A percentile compares a stretch with the other conserved stretches of the same genome.
Conservation (phyloP, 2,329 filamentous ascomycete species). For the Aspergillus thermomutatus region DNA sequence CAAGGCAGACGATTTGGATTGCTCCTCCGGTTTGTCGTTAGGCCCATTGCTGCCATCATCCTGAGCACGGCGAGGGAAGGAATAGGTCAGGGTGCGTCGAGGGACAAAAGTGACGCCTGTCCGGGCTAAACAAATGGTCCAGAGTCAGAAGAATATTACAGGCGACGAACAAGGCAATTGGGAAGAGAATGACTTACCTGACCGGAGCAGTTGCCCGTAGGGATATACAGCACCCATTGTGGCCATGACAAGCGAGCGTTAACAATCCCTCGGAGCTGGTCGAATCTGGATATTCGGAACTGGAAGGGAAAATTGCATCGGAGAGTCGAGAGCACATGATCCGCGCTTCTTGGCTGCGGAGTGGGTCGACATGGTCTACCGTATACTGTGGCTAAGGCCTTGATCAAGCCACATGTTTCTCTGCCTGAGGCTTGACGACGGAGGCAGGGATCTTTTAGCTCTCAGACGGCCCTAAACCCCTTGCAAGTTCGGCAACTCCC, state of each 20-base stretch:
- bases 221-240: slow-evolving; percentile 37
- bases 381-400: slow-evolving; percentile 8
- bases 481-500: background rate
- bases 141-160: background rate
- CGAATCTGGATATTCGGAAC: slow-evolving; percentile 4
- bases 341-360: slow-evolving; percentile 17
- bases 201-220: slow-evolving; percentile 37
- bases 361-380: slow-evolving; percentile 16
- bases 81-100: slow-evolving; percentile 36
- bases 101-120: slow-evolving; percentile 31
- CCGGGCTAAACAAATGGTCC: slow-evolving; percentile 24
- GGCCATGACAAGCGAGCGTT: slow-evolving; percentile 28
- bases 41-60: slow-evolving; percentile 19
- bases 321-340: slow-evolving; percentile 6
- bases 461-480: background rate
- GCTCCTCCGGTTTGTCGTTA: slow-evolving; percentile 17
- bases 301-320: slow-evolving; percentile 29
- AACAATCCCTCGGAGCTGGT: background rate
- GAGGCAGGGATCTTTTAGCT: background rate
- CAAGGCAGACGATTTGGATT: slow-evolving; percentile 22
- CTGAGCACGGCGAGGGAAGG: slow-evolving; percentile 26
- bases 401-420: background rate
- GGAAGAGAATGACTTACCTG: slow-evolving; percentile 26
- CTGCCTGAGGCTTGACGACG: background rate
- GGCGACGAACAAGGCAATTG: background rate